These are phyloP conservation scores for Paraphoma sp. DNA, from an alignment of 2,329 filamentous ascomycete species.

Conservation along the genomic window DNA sequence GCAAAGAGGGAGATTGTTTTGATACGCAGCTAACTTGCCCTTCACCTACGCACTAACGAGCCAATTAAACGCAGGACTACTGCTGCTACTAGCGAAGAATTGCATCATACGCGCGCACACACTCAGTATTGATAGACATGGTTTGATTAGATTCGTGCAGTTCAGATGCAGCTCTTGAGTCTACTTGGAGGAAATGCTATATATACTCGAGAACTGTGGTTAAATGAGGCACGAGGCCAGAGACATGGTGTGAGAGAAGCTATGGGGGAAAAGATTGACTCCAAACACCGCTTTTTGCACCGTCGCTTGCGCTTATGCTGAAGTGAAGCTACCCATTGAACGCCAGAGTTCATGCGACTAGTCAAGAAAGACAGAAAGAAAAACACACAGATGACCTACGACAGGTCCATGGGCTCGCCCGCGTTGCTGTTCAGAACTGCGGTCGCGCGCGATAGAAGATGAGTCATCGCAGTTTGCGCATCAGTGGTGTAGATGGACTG, in stretches of 20 bases:
- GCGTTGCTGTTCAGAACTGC: slow-evolving; percentile 11
- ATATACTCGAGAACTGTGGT: not conserved
- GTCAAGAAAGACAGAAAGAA: not conserved
- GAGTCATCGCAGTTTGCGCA: slow-evolving; percentile 1
- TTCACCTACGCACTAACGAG: no score
- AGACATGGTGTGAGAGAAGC: not conserved
- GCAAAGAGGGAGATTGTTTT: no score
- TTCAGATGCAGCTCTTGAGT: not conserved
- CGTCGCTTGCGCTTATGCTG: not conserved
- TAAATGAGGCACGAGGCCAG: not conserved
- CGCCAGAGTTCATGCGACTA: not conserved
- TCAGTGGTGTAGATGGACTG: slow-evolving; percentile 16
- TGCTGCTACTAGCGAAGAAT: no score
- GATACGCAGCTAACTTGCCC: no score
- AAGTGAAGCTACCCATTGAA: not conserved
- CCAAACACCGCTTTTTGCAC: not conserved
- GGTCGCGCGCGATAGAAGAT: slow-evolving; percentile 6
- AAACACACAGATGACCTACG: not conserved
- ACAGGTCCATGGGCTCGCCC: slow-evolving; percentile 29
- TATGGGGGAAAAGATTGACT: not conserved
- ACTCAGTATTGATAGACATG: no score
- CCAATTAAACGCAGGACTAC: no score
- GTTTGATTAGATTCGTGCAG: no score
- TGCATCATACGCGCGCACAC: no score
- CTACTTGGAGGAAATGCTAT: not conserved